Evolutionary conservation across 2,329 filamentous ascomycete genomes (phyloP), one percentile per base, ranked within the genome.

Genomic region (Fusarium falciforme): DNA sequence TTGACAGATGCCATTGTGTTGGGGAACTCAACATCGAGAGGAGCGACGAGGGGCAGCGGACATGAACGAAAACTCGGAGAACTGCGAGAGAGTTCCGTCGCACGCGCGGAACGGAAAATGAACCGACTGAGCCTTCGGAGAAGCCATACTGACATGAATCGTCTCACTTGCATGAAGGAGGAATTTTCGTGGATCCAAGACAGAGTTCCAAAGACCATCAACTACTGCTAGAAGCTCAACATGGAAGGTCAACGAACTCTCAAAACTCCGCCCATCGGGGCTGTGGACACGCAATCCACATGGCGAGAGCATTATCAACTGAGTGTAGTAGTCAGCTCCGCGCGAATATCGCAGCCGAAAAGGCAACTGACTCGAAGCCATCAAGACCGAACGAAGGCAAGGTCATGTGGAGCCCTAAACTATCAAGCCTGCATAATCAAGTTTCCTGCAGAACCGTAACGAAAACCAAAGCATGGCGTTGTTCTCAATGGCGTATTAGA

Each of bases 361-460:
- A 33, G 44, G 42, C 49, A 35, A 42, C 72, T 74, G 66, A 72
- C 72, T 75, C 72, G 47, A 66, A 40, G 49, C 29, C 66, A 74
- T 62, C 52, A 36, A 60, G 65, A 33, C 42, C 61, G 40, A n/a
- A 60, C 22, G 11, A 66, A 44, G 29, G 61, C 44, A 38, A 61
- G 25, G 22, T 14, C 59, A 60, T 62, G 72, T 74, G 72, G 72
- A 63, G 68, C 63, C 71, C 68, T 16, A 9, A 9, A 42, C 40
- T 62, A 69, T 38, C 4, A 59, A 54, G 33, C 7, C 42, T 62
- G 61, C 42, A 55, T 60, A 27, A 25, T 36, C 38, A 17, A 40
- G 33, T 31, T 40, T 6, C 22, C 35, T 63, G 31, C 36, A 44
- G 33, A 55, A 61, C 61, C 35, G 58, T 74, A 42, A 27, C 42